A percentile compares a stretch with the other conserved stretches of the same genome.
Evolutionary conservation across 257 asterid genomes (phyloP).

Genomic region (Galeopsis tetrahit): DNA sequence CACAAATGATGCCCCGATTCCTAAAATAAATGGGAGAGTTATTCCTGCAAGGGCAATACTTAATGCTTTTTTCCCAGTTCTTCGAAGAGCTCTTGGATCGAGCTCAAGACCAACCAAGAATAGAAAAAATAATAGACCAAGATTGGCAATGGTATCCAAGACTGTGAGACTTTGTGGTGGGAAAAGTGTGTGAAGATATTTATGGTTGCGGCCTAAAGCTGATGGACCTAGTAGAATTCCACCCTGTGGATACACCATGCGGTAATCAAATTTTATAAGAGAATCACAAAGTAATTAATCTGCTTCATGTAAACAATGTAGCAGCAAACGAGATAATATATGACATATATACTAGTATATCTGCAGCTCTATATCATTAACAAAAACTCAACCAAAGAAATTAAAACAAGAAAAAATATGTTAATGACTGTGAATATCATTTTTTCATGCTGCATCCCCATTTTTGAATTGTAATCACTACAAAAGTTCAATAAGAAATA

Average conservation of each 20-base stretch:
- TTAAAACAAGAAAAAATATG: not conserved
- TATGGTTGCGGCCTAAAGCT: constrained; percentile 63
- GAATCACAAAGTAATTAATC: not conserved
- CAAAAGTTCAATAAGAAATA: not conserved
- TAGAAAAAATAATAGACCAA: constrained; percentile 71
- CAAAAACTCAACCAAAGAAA: not conserved
- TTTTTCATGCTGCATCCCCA: not conserved
- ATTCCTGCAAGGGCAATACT: constrained; percentile 73
- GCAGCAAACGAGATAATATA: not conserved
- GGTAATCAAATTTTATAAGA: not conserved
- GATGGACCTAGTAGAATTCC: constrained; percentile 82
- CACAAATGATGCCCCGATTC: constrained; percentile 65
- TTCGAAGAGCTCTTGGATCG: constrained; percentile 52
- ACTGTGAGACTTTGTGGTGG: constrained; percentile 66
- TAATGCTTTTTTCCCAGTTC: constrained; percentile 59
- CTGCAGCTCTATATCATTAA: not conserved
- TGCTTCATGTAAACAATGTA: not conserved
- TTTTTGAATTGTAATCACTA: not conserved
- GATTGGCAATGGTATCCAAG: constrained; percentile 70
- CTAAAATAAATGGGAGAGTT: constrained; percentile 60
- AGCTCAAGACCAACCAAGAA: constrained; percentile 74
- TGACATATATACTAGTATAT: not conserved
- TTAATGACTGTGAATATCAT: not conserved
- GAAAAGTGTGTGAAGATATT: constrained; percentile 55
- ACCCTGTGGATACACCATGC: constrained; percentile 43